phyloP scores from a whole-genome alignment of 208 protist genomes.

The Wallacemonas sp. region DNA sequence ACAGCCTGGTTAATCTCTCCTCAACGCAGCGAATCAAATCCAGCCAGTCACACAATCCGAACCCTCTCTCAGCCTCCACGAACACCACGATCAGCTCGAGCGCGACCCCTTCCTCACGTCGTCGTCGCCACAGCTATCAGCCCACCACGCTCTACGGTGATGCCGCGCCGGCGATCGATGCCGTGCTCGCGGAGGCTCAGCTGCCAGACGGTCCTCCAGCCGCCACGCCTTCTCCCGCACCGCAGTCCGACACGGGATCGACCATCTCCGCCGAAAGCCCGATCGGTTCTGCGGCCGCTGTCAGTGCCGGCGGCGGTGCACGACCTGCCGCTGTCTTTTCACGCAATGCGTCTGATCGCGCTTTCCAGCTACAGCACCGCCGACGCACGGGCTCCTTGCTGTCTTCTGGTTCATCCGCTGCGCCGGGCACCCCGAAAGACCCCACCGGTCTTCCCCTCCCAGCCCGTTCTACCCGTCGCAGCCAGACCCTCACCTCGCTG shows the following conservation, averaged over 20 bases:
- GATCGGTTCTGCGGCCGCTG: too few species aligned
- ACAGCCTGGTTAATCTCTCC: background rate
- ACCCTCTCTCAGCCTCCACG: conserved; percentile 6
- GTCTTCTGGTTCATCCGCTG: background rate
- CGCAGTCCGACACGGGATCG: background rate
- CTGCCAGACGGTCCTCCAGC: background rate
- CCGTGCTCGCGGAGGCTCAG: background rate
- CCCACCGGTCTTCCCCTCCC: background rate
- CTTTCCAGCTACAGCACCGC: background rate
- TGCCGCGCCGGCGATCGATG: background rate
- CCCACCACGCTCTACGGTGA: conserved; percentile 9
- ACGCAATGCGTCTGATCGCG: too few species aligned
- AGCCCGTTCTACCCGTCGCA: background rate
- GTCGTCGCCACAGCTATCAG: conserved; percentile 3
- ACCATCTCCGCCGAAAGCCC: too few species aligned
- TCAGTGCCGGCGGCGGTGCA: too few species aligned
- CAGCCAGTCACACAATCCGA: background rate
- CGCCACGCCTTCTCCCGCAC: background rate
- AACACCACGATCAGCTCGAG: conserved; percentile 1
- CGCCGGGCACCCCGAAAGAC: background rate
- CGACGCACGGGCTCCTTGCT: background rate
- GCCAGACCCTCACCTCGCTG: background rate
- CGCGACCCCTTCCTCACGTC: background rate
- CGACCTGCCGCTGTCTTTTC: too few species aligned
- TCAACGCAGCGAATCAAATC: background rate